phyloP scores from a whole-genome alignment of 2,329 filamentous ascomycete genomes.

The Curvularia spicifera region DNA sequence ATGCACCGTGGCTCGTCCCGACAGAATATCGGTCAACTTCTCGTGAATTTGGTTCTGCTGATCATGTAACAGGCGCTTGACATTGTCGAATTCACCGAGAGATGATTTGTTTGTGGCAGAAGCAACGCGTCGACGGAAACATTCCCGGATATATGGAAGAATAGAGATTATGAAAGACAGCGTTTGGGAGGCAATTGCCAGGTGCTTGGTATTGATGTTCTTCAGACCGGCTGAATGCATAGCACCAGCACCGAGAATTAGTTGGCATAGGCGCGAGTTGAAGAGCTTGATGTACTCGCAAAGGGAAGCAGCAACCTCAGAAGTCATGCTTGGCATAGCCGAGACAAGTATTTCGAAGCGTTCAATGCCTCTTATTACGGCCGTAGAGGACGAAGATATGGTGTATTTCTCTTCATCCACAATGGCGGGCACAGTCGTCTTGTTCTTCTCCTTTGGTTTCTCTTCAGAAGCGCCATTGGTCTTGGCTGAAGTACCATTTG shows the following conservation, averaged over 20 bases:
- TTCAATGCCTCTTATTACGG: constrained; percentile 81
- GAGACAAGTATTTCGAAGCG: constrained; percentile 82
- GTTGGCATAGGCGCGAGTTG: constrained; percentile 93
- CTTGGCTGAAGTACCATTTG: constrained; percentile 33
- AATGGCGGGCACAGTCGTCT: constrained; percentile 64
- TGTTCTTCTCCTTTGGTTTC: constrained; percentile 46
- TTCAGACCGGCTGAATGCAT: constrained; percentile 87
- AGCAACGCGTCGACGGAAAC: constrained; percentile 75
- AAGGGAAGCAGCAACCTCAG: constrained; percentile 79
- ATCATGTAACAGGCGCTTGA: constrained; percentile 82
- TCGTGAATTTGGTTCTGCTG: constrained; percentile 91
- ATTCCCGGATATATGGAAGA: constrained; percentile 89
- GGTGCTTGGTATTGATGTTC: constrained; percentile 89
- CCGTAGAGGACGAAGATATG: constrained; percentile 80
- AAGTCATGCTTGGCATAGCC: constrained; percentile 86
- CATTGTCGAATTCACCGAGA: constrained; percentile 86
- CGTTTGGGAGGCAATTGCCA: constrained; percentile 89
- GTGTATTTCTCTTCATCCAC: constrained; percentile 88
- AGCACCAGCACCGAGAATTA: constrained; percentile 93
- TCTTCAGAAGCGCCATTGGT: constrained; percentile 44
- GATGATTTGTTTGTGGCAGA: constrained; percentile 52
- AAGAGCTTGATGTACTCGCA: constrained; percentile 90
- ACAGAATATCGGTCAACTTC: constrained; percentile 93
- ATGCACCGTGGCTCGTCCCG: constrained; percentile 73
- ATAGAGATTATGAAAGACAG: constrained; percentile 85